A percentile compares a stretch with the other conserved stretches of the same genome.
Evolutionary conservation across 2,329 filamentous ascomycete genomes (phyloP).

Genomic region (Fusarium praegraminearum): DNA sequence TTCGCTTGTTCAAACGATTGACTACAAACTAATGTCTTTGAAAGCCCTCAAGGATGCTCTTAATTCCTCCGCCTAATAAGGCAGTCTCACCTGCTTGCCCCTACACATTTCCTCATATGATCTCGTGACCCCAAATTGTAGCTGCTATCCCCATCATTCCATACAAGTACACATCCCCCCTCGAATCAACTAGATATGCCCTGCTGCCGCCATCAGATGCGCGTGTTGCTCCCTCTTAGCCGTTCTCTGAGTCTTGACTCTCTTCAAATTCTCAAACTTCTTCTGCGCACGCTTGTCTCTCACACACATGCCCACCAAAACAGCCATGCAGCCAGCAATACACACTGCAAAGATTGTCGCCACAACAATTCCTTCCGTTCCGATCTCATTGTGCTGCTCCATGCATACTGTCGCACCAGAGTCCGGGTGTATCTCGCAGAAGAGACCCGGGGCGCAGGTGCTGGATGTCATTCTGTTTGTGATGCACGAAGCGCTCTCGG

Average conservation of each 20-base stretch:
- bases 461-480: slow-evolving; percentile 25
- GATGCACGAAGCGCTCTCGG: slow-evolving; percentile 15
- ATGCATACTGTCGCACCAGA: slow-evolving; percentile 22
- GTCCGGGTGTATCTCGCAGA: slow-evolving; percentile 16
- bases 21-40: accelerated
- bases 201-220: slow-evolving; percentile 6
- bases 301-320: slow-evolving; percentile 4
- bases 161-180: neutral
- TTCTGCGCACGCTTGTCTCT: slow-evolving; percentile 13
- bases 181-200: neutral
- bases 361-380: slow-evolving; percentile 19
- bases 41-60: too few species aligned
- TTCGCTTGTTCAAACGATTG: too few species aligned
- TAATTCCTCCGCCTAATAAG: too few species aligned
- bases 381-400: slow-evolving; percentile 11
- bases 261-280: slow-evolving; percentile 8
- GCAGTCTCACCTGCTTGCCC: neutral
- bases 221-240: slow-evolving; percentile 7
- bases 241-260: slow-evolving; percentile 6
- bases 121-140: neutral
- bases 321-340: slow-evolving; percentile 15
- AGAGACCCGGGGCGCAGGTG: slow-evolving; percentile 13
- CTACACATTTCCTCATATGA: neutral
- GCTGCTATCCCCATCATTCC: neutral
- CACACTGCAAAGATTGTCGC: slow-evolving; percentile 1